Evolutionary conservation across 163 green algal species (phyloP).

Genomic region (Coccomyxa subellipsoidea): DNA sequence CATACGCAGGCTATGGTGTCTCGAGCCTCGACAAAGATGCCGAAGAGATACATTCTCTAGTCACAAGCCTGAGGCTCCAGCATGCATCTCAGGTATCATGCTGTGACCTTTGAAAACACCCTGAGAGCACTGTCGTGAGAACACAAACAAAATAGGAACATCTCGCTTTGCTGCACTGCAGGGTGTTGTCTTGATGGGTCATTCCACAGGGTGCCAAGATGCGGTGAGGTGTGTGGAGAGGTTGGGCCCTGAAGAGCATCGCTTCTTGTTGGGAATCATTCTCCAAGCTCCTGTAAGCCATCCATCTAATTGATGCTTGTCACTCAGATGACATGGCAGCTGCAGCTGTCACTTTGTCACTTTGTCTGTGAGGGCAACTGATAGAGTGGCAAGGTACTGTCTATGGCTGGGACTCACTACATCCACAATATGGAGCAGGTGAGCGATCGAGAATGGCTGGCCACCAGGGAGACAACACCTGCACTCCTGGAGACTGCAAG

Average conservation of each 20-base stretch:
- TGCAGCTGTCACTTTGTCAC: too few species aligned
- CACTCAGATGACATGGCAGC: too few species aligned
- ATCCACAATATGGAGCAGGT: not conserved
- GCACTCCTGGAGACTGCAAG: conserved; percentile 18
- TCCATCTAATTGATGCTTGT: too few species aligned
- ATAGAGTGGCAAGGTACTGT: too few species aligned
- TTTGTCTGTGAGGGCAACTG: too few species aligned
- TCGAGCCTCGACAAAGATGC: conserved; percentile 65
- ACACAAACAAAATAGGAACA: not conserved
- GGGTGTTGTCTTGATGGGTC: conserved; percentile 63
- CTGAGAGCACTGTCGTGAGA: not conserved
- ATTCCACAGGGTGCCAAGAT: conserved; percentile 81
- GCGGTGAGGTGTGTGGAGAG: conserved; percentile 53
- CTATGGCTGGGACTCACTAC: too few species aligned
- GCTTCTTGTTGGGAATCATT: conserved; percentile 49
- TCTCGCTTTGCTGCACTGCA: not conserved
- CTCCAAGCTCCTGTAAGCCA: conserved; percentile 69
- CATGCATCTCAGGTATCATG: conserved; percentile 27
- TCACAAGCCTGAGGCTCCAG: conserved; percentile 31
- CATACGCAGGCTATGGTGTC: conserved; percentile 60
- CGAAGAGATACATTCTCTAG: conserved; percentile 55
- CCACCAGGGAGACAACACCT: conserved; percentile 42
- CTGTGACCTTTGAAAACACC: not conserved
- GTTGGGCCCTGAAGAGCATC: conserved; percentile 10
- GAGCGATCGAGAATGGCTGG: conserved; percentile 17